Percentiles rank a stretch among this genome's conserved stretches.
Conservation (phyloP, 2,329 filamentous ascomycete genomes). For the Blumeria hordei region DNA sequence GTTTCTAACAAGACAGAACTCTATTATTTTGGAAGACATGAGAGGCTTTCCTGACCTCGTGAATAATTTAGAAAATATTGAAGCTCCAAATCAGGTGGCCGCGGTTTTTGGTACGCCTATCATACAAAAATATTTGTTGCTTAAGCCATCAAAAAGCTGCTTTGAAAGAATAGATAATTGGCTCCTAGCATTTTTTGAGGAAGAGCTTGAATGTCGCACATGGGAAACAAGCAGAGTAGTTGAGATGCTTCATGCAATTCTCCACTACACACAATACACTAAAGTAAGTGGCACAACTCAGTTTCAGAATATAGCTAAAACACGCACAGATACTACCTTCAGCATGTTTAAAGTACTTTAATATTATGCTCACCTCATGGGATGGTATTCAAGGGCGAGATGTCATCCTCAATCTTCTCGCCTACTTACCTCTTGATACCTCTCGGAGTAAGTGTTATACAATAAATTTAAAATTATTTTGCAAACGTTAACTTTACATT, state of each 20-base stretch:
- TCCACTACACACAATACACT: constrained; percentile 28
- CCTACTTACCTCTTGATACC: constrained; percentile 26
- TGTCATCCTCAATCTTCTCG: constrained; percentile 31
- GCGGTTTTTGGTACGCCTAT: constrained; percentile 53
- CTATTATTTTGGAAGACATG: constrained; percentile 53
- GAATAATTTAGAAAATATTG: constrained; percentile 49
- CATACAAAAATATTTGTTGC: constrained; percentile 51
- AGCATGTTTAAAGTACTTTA: constrained; percentile 23
- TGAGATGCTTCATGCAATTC: constrained; percentile 30
- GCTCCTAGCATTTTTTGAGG: constrained; percentile 29
- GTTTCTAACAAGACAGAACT: constrained; percentile 19
- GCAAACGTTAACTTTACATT: constrained; percentile 3
- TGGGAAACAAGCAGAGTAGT: constrained; percentile 22
- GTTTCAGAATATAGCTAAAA: not conserved
- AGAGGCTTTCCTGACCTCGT: constrained; percentile 47
- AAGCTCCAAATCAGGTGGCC: constrained; percentile 60
- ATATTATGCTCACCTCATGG: constrained; percentile 33
- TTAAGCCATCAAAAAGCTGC: constrained; percentile 30
- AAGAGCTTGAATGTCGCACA: constrained; percentile 23
- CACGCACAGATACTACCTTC: constrained; percentile 12
- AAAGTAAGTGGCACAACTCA: constrained; percentile 22
- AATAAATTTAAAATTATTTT: not conserved
- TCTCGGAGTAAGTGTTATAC: constrained; percentile 25
- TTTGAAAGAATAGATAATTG: constrained; percentile 31
- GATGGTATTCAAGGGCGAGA: constrained; percentile 30